A percentile compares a stretch with the other conserved stretches of the same genome.
Conservation (phyloP, 2,329 filamentous ascomycete genomes). For the Alternaria novae-zelandiae region DNA sequence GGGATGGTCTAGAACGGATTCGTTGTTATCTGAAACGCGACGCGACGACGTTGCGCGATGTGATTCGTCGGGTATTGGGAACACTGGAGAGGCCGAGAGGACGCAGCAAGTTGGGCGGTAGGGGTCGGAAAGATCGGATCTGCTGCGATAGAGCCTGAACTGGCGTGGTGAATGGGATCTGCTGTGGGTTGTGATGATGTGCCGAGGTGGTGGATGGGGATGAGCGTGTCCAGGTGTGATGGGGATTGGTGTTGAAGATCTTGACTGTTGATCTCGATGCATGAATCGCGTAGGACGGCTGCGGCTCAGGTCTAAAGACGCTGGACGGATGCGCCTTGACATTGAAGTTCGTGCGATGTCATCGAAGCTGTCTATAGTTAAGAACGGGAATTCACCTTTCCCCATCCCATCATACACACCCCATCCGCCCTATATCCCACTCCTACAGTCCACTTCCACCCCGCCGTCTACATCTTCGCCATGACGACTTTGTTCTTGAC, state of each 20-base stretch:
- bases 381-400: not conserved
- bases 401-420: not conserved
- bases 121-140: not conserved
- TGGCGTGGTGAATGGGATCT: not conserved
- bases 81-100: not conserved
- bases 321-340: not conserved
- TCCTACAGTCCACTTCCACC: not conserved
- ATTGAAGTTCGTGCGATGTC: not conserved
- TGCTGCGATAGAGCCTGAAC: not conserved
- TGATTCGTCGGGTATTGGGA: not conserved
- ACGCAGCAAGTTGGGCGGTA: not conserved
- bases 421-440: not conserved
- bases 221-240: not conserved
- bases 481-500: conserved; percentile 16
- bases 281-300: not conserved
- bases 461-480: conserved; percentile 9
- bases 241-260: not conserved
- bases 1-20: not conserved
- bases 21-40: not conserved
- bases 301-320: not conserved
- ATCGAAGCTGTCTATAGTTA: not conserved
- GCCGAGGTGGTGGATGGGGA: not conserved
- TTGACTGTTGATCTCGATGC: not conserved
- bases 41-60: not conserved
- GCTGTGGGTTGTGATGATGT: not conserved